Conservation (phyloP, 495 filamentous ascomycete species). For the Collariella sp. region DNA sequence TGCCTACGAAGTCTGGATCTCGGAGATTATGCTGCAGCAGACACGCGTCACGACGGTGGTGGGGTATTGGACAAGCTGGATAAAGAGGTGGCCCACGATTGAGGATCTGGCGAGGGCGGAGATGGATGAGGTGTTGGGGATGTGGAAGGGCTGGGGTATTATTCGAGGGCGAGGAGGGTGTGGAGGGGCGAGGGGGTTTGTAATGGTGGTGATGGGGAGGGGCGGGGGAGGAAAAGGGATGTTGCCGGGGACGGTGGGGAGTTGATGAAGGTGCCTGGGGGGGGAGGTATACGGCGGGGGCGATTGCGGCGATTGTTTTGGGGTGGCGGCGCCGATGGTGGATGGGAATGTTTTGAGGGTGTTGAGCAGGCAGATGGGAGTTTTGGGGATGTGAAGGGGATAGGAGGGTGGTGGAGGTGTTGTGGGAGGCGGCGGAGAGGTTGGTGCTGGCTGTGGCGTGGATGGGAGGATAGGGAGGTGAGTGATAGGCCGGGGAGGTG, state of each 20-base stretch:
- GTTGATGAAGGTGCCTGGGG: constrained; percentile 33
- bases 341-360: constrained; percentile 44
- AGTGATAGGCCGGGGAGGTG: constrained; percentile 36
- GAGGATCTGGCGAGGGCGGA: constrained; percentile 28
- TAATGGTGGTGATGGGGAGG: constrained; percentile 9
- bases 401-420: constrained; percentile 26
- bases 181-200: constrained; percentile 34
- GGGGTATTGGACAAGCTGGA: constrained; percentile 40
- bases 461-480: constrained; percentile 5
- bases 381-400: constrained; percentile 36
- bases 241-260: constrained; percentile 27
- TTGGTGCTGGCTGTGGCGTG: constrained; percentile 31
- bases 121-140: constrained; percentile 31
- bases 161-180: constrained; percentile 35
- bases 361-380: constrained; percentile 35
- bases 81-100: constrained; percentile 35
- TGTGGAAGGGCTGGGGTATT: constrained; percentile 40
- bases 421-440: constrained; percentile 37
- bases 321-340: constrained; percentile 35
- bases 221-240: constrained; percentile 13
- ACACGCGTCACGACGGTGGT: constrained; percentile 40
- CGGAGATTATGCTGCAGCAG: constrained; percentile 45
- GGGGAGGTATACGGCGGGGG: constrained; percentile 43
- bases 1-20: constrained; percentile 45
- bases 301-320: constrained; percentile 42